phyloP scores from a whole-genome alignment of 768 basidiomycete genomes.

The Leccinum subtestaceum region DNA sequence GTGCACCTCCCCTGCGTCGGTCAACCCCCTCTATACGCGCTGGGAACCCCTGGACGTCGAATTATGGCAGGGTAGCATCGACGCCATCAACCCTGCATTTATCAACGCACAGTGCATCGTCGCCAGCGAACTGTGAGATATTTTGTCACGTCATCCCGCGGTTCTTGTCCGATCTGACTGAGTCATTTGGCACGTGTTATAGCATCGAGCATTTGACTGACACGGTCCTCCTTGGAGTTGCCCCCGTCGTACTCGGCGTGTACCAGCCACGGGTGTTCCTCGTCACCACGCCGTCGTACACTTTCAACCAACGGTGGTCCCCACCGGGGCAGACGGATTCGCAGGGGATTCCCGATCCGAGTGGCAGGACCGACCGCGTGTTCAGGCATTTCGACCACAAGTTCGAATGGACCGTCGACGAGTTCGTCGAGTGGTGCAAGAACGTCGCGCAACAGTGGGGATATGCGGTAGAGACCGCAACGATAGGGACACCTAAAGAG shows the following conservation, averaged over 20 bases:
- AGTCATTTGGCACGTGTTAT: not conserved
- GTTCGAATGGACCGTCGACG: constrained; percentile 82
- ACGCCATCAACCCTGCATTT: constrained; percentile 64
- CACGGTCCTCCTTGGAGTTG: constrained; percentile 56
- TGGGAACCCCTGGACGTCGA: constrained; percentile 69
- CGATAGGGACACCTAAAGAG: constrained; percentile 58
- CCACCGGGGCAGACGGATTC: constrained; percentile 45
- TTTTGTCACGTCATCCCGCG: constrained; percentile 4
- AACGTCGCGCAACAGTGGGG: constrained; percentile 63
- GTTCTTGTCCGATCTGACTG: constrained; percentile 6
- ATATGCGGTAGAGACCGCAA: constrained; percentile 58
- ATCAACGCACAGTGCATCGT: constrained; percentile 68
- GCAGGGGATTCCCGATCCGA: constrained; percentile 69
- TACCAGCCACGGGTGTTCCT: constrained; percentile 75
- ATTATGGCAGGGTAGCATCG: constrained; percentile 75
- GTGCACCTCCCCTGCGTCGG: constrained; percentile 42
- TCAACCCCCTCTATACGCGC: constrained; percentile 38
- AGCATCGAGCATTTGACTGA: constrained; percentile 81
- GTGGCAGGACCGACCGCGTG: constrained; percentile 63
- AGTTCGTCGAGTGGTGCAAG: constrained; percentile 66
- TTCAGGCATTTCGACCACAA: constrained; percentile 86
- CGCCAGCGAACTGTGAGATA: constrained; percentile 73
- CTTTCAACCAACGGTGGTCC: constrained; percentile 75
- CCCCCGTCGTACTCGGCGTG: constrained; percentile 68
- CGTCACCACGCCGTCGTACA: constrained; percentile 83